Conservation (phyloP, 2,329 filamentous ascomycete genomes). For the Paecilomyces niveus region DNA sequence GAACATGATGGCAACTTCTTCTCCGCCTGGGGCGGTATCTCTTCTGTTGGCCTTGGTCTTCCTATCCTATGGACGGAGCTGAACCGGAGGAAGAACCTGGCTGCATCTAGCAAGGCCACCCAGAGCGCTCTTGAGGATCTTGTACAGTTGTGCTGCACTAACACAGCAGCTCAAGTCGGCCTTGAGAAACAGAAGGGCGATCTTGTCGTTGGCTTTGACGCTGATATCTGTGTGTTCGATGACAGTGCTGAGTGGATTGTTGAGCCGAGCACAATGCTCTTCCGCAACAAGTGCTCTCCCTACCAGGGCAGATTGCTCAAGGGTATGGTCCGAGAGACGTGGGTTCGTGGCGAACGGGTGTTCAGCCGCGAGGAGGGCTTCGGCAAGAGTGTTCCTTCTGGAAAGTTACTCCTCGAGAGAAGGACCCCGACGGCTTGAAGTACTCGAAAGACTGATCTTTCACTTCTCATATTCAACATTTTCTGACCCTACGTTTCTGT, state of each 20-base stretch:
- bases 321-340: constrained; percentile 78
- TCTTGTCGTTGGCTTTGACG: constrained; percentile 73
- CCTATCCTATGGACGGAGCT: constrained; percentile 83
- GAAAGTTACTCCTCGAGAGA: constrained; percentile 34
- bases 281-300: constrained; percentile 86
- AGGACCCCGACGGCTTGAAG: constrained; percentile 10
- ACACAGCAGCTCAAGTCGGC: constrained; percentile 84
- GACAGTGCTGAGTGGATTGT: constrained; percentile 73
- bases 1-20: constrained; percentile 77
- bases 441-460: background rate
- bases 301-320: constrained; percentile 75
- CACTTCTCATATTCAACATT: background rate
- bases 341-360: constrained; percentile 70
- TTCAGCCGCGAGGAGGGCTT: constrained; percentile 57
- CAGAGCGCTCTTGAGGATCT: constrained; percentile 64
- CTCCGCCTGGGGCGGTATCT: constrained; percentile 92
- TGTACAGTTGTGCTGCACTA: constrained; percentile 75
- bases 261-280: constrained; percentile 73
- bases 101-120: constrained; percentile 30
- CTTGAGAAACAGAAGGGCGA: constrained; percentile 75
- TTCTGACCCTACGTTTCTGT: background rate
- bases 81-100: constrained; percentile 48
- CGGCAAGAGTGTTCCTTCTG: constrained; percentile 24
- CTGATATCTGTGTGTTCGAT: constrained; percentile 88
- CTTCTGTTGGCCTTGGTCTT: constrained; percentile 83